Percentiles rank a stretch among this genome's conserved stretches.
These are phyloP conservation scores for Funneliformis caledonium DNA, from an alignment of 371 early-diverging fungal genomes.

Conservation along the genomic window DNA sequence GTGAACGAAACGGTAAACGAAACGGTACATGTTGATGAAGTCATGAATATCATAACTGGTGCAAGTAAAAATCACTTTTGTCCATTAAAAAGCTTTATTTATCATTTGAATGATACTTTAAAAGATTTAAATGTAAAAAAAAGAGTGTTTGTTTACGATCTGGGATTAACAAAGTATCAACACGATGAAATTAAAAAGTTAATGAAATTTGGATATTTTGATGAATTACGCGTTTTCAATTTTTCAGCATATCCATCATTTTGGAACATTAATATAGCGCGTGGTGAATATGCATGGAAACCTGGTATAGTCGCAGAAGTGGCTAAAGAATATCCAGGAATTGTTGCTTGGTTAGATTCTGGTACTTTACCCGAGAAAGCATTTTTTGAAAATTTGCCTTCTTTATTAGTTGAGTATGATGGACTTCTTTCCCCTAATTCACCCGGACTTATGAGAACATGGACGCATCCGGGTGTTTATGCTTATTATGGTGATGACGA, in stretches of 20 bases:
- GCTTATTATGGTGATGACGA: conserved; percentile 53
- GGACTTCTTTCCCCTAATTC: conserved; percentile 66
- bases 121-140: conserved; percentile 37
- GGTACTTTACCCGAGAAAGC: conserved; percentile 44
- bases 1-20: neutral
- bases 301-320: conserved; percentile 66
- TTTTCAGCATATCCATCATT: conserved; percentile 61
- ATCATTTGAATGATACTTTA: conserved; percentile 45
- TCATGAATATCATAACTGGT: conserved; percentile 58
- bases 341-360: conserved; percentile 66
- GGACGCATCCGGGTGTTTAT: conserved; percentile 65
- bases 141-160: conserved; percentile 54
- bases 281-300: conserved; percentile 73
- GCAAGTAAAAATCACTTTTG: conserved; percentile 69
- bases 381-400: neutral
- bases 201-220: conserved; percentile 48
- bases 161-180: conserved; percentile 51
- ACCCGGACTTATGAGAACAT: conserved; percentile 55
- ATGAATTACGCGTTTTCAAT: conserved; percentile 59
- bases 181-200: conserved; percentile 45
- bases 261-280: conserved; percentile 64
- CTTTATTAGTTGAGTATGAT: neutral
- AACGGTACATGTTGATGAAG: conserved; percentile 43
- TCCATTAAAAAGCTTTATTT: conserved; percentile 62
- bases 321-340: conserved; percentile 53